Evolutionary conservation across 371 early-diverging fungal genomes (phyloP).

Genomic region (Haplosporangium sp.): DNA sequence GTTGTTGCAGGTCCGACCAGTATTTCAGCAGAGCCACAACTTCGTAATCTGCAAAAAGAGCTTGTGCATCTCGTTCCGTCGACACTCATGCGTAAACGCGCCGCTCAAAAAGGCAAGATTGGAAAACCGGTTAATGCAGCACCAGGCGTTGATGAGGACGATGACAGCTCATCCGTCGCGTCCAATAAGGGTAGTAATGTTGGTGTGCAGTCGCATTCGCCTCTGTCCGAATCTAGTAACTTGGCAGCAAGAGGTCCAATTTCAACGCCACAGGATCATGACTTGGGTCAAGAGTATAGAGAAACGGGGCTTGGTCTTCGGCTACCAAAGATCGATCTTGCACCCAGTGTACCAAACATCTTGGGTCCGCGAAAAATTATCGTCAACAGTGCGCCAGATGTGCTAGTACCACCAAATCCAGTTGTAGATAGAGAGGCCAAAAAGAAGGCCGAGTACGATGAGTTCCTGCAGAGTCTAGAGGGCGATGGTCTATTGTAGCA

Average conservation of each 20-base stretch:
- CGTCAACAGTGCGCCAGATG: constrained; percentile 53
- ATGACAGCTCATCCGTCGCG: constrained; percentile 5
- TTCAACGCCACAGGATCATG: neutral
- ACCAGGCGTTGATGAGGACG: constrained; percentile 61
- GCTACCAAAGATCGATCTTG: constrained; percentile 38
- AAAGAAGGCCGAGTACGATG: constrained; percentile 54
- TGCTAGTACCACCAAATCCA: constrained; percentile 8
- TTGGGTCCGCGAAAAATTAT: constrained; percentile 26
- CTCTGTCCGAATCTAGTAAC: no score
- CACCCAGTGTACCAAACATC: constrained; percentile 31
- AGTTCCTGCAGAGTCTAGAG: constrained; percentile 39
- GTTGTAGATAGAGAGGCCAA: constrained; percentile 33
- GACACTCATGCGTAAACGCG: constrained; percentile 67
- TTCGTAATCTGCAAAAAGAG: constrained; percentile 74
- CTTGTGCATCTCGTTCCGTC: constrained; percentile 71
- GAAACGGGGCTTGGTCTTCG: constrained; percentile 46
- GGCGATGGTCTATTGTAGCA: constrained; percentile 44
- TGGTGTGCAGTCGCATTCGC: no score
- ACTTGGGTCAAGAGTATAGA: constrained; percentile 18
- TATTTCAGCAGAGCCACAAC: constrained; percentile 72
- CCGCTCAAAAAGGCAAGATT: constrained; percentile 56
- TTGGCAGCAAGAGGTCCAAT: no score
- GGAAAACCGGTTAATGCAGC: constrained; percentile 65
- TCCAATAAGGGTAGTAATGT: neutral
- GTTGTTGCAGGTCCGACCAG: constrained; percentile 53